These are phyloP conservation scores for Aureobasidium melanogenum DNA, from an alignment of 2,329 filamentous ascomycete genomes.

Conservation along the genomic window DNA sequence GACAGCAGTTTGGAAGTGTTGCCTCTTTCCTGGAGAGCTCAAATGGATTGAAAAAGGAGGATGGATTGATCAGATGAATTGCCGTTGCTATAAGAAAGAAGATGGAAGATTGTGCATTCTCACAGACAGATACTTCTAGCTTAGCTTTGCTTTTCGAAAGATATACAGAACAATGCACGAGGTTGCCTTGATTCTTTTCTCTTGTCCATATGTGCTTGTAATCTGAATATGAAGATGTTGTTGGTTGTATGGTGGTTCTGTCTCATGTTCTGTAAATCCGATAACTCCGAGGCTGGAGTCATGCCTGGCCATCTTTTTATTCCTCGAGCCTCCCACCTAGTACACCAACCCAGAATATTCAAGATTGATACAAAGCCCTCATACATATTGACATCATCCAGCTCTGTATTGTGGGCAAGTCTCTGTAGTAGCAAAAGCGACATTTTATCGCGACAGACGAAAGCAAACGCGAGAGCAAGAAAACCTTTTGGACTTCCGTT, in stretches of 20 bases:
- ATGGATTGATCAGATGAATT: background rate
- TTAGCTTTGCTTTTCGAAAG: background rate
- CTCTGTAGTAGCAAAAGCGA: too few relatives aligned
- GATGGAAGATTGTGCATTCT: background rate
- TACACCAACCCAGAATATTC: too few relatives aligned
- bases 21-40: background rate
- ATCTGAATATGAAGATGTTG: background rate
- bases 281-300: background rate
- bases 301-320: background rate
- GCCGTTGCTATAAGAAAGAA: background rate
- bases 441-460: background rate
- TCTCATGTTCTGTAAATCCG: background rate
- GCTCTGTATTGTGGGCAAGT: background rate
- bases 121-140: background rate
- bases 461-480: background rate
- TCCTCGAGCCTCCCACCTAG: too few relatives aligned
- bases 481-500: background rate
- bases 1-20: background rate
- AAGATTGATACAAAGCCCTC: too few relatives aligned
- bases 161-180: background rate
- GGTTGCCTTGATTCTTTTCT: background rate
- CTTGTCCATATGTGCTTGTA: background rate
- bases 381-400: too few relatives aligned
- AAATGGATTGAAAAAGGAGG: background rate
- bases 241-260: background rate